A percentile compares a stretch with the other conserved stretches of the same genome.
Evolutionary conservation across 2,329 filamentous ascomycete genomes (phyloP).

Genomic region (Endoconidiophora polonica): DNA sequence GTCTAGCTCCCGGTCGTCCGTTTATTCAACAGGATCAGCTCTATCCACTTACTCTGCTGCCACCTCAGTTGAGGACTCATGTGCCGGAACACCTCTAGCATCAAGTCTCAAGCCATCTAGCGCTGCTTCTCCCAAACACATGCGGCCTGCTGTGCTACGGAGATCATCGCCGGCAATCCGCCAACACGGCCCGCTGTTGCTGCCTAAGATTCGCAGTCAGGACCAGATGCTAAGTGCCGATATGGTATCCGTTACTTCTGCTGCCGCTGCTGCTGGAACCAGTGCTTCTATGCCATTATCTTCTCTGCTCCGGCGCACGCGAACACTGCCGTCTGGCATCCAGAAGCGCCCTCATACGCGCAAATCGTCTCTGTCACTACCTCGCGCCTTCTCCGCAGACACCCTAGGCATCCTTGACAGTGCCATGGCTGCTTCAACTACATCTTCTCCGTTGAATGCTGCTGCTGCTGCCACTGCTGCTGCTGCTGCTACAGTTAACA

Average conservation of each 20-base stretch:
- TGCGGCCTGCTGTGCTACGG: conserved; percentile 32
- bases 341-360: conserved; percentile 2
- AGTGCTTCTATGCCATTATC: conserved; percentile 17
- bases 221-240: conserved; percentile 53
- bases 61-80: conserved; percentile 48
- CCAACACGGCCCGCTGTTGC: conserved; percentile 61
- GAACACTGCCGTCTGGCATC: conserved; percentile 2
- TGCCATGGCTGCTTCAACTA: neutral
- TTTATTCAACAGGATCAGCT: conserved; percentile 38
- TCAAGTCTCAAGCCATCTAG: conserved; percentile 33
- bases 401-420: neutral
- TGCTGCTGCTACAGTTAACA: neutral
- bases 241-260: conserved; percentile 20
- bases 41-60: conserved; percentile 47
- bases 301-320: conserved; percentile 18
- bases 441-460: neutral
- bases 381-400: neutral
- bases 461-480: neutral
- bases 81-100: conserved; percentile 46
- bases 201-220: conserved; percentile 74
- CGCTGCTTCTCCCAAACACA: conserved; percentile 20
- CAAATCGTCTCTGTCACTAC: neutral
- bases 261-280: conserved; percentile 24
- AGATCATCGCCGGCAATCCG: conserved; percentile 52
- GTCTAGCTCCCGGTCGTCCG: conserved; percentile 47